Percentiles rank a stretch among this genome's conserved stretches.
Evolutionary conservation across 768 basidiomycete genomes (phyloP).

Genomic region (Pisolithus tinctorius): DNA sequence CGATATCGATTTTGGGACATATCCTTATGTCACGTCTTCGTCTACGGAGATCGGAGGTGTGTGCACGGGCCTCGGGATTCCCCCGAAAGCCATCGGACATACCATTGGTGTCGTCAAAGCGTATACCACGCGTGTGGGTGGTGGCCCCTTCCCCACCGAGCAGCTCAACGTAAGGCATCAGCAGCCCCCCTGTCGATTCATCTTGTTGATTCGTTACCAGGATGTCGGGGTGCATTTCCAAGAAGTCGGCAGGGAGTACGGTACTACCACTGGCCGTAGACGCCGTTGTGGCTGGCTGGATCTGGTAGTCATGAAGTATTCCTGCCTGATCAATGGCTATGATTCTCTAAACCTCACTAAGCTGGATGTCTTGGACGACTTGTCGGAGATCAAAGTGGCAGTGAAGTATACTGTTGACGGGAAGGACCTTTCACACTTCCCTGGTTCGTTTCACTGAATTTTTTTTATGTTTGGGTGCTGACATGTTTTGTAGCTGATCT

Average conservation of each 20-base stretch:
- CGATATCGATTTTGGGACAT: conserved; percentile 96
- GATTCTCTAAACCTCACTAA: conserved; percentile 92
- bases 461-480: not conserved
- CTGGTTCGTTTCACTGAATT: conserved; percentile 46
- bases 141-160: conserved; percentile 96
- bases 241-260: conserved; percentile 89
- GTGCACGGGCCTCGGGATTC: conserved; percentile 95
- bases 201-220: conserved; percentile 31
- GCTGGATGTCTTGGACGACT: conserved; percentile 82
- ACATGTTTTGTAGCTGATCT: conserved; percentile 59
- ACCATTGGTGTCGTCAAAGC: conserved; percentile 94
- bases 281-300: conserved; percentile 98
- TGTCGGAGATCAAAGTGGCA: conserved; percentile 84
- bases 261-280: conserved; percentile 86
- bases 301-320: conserved; percentile 90
- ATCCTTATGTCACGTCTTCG: conserved; percentile 95
- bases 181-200: not conserved
- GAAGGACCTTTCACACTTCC: conserved; percentile 76
- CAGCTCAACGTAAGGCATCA: conserved; percentile 67
- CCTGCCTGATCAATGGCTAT: conserved; percentile 92
- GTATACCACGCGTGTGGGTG: conserved; percentile 97
- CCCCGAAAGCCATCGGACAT: conserved; percentile 81
- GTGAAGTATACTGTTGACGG: conserved; percentile 75
- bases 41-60: conserved; percentile 93
- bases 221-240: conserved; percentile 81